These are phyloP conservation scores for Elongisporangium undulatum DNA, from an alignment of 352 stramenopile genomes.

Conservation along the genomic window DNA sequence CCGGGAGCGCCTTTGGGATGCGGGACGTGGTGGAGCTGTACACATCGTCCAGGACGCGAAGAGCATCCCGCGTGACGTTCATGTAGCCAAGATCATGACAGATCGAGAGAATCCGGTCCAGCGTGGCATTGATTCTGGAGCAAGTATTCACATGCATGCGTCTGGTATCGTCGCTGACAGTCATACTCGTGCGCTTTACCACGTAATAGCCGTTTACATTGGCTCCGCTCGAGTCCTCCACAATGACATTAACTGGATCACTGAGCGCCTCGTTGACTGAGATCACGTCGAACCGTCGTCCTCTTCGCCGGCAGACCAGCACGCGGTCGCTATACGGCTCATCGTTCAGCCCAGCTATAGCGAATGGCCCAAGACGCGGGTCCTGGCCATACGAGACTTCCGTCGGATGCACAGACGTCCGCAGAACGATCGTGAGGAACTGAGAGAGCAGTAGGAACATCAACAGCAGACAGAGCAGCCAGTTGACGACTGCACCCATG, in stretches of 20 bases:
- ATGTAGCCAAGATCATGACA: conserved; percentile 10
- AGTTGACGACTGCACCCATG: too few species aligned
- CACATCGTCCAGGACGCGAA: conserved; percentile 8
- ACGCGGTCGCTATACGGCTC: too few species aligned
- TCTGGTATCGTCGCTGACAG: too few species aligned
- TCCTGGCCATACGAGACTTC: too few species aligned
- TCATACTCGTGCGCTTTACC: too few species aligned
- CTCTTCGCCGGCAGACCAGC: conserved; percentile 24
- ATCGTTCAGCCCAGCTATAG: conserved; percentile 34
- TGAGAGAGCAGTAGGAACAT: too few species aligned
- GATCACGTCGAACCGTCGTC: conserved; percentile 19
- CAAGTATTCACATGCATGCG: too few species aligned
- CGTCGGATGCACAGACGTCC: too few species aligned
- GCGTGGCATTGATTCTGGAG: too few species aligned
- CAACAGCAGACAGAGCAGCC: too few species aligned
- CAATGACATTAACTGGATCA: not conserved
- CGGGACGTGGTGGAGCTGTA: conserved; percentile 4
- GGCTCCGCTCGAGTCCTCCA: conserved; percentile 6
- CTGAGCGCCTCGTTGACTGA: conserved; percentile 20
- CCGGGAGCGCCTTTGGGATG: conserved; percentile 4
- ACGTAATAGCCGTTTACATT: conserved; percentile 22
- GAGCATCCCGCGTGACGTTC: conserved; percentile 4
- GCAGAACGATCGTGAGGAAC: too few species aligned
- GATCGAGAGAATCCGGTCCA: conserved; percentile 7
- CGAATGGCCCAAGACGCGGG: conserved; percentile 1